Percentiles rank a stretch among this genome's conserved stretches.
phyloP scores from a whole-genome alignment of 2,329 filamentous ascomycete species.

The Lachnellula occidentalis region DNA sequence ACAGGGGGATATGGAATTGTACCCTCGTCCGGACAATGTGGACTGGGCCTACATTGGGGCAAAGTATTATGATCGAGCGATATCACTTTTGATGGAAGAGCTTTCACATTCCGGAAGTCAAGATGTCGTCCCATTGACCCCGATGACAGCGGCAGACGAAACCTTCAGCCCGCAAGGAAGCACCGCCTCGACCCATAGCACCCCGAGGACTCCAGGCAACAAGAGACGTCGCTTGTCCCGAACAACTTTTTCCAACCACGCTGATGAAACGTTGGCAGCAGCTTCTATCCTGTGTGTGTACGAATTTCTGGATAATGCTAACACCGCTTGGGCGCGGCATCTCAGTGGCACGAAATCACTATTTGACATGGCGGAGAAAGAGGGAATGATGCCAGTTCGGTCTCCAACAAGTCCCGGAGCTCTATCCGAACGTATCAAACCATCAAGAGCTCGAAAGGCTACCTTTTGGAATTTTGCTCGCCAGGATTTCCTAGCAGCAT shows the following conservation, averaged over 20 bases:
- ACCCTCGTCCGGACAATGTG: constrained; percentile 39
- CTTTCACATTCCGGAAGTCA: constrained; percentile 28
- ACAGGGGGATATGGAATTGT: constrained; percentile 47
- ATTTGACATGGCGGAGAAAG: constrained; percentile 48
- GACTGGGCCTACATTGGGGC: constrained; percentile 57
- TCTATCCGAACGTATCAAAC: constrained; percentile 28
- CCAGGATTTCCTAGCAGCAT: constrained; percentile 60
- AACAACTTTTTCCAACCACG: constrained; percentile 37
- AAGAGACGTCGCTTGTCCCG: constrained; percentile 40
- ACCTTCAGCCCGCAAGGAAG: constrained; percentile 20
- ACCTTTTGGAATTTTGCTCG: constrained; percentile 64
- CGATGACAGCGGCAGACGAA: constrained; percentile 31
- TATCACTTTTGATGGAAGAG: constrained; percentile 42
- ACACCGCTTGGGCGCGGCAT: constrained; percentile 58
- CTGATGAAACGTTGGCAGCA: constrained; percentile 58
- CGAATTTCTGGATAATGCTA: constrained; percentile 61
- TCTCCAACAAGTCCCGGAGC: constrained; percentile 34
- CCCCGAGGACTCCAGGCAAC: constrained; percentile 19
- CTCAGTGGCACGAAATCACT: constrained; percentile 60
- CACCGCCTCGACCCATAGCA: constrained; percentile 21
- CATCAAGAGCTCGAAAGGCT: constrained; percentile 50
- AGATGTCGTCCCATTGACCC: constrained; percentile 19
- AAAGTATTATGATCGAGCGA: constrained; percentile 54
- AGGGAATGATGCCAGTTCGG: constrained; percentile 39
- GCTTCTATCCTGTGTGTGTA: constrained; percentile 63